These are phyloP conservation scores for Zygosaccharomyces rouxii DNA, from an alignment of 805 yeast species.

Conservation along the genomic window DNA sequence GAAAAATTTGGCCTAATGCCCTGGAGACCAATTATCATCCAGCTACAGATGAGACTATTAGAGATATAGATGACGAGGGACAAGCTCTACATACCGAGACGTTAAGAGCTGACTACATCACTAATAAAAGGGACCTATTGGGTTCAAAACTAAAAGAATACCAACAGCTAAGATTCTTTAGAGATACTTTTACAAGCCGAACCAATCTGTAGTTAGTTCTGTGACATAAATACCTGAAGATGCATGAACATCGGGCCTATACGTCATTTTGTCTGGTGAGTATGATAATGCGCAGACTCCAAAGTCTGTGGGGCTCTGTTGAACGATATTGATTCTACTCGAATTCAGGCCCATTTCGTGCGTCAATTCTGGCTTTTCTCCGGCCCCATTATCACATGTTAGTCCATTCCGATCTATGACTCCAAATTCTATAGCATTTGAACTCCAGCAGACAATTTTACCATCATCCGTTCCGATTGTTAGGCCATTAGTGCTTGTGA, in stretches of 20 bases:
- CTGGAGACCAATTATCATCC: conserved; percentile 5
- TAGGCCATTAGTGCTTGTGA: conserved; percentile 22
- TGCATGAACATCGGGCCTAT: background rate
- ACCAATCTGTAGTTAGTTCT: conserved; percentile 10
- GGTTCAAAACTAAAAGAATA: conserved; percentile 24
- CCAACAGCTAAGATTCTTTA: conserved; percentile 22
- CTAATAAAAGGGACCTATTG: conserved; percentile 19
- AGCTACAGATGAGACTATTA: background rate
- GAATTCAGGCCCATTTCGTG: background rate
- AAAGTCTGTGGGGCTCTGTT: conserved; percentile 20
- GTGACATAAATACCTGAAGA: conserved; percentile 10
- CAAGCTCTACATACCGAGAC: conserved; percentile 15
- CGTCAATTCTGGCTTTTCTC: background rate
- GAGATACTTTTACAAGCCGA: conserved; percentile 25
- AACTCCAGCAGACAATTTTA: conserved; percentile 23
- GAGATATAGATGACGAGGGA: conserved; percentile 4
- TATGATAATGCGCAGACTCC: conserved; percentile 18
- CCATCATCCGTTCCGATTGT: conserved; percentile 26
- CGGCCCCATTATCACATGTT: background rate
- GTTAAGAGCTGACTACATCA: conserved; percentile 16
- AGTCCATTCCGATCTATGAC: conserved; percentile 15
- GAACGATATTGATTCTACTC: conserved; percentile 18
- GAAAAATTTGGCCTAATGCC: conserved; percentile 9
- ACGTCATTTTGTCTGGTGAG: conserved; percentile 23
- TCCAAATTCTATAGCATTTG: conserved; percentile 29